A percentile compares a stretch with the other conserved stretches of the same genome.
These are phyloP conservation scores for Mycena indigotica DNA, from an alignment of 768 basidiomycete genomes.

Conservation along the genomic window DNA sequence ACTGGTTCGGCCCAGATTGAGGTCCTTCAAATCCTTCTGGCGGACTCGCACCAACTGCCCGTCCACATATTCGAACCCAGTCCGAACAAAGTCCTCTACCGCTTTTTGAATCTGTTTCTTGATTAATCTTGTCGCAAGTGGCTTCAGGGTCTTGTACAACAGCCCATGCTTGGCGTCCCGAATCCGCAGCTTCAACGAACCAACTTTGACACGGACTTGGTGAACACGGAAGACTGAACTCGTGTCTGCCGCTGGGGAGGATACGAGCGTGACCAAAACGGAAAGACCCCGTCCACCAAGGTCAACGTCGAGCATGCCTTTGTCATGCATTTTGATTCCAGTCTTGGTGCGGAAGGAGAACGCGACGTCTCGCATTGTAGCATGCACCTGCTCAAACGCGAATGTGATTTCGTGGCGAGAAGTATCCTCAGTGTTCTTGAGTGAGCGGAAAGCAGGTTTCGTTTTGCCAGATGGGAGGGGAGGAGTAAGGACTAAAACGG, in stretches of 20 bases:
- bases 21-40: constrained; percentile 73
- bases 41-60: constrained; percentile 87
- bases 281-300: constrained; percentile 83
- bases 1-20: constrained; percentile 36
- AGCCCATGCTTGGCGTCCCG: constrained; percentile 90
- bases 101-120: constrained; percentile 69
- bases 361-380: constrained; percentile 90
- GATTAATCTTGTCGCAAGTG: constrained; percentile 79
- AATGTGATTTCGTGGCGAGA: constrained; percentile 73
- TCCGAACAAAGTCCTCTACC: constrained; percentile 66
- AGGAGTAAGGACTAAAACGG: constrained; percentile 81
- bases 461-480: constrained; percentile 31
- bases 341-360: constrained; percentile 90
- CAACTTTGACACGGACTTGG: constrained; percentile 77
- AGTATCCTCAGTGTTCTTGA: constrained; percentile 48
- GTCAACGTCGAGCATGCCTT: constrained; percentile 82
- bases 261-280: constrained; percentile 62
- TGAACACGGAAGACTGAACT: constrained; percentile 75
- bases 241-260: constrained; percentile 56
- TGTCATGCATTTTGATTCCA: constrained; percentile 79
- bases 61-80: constrained; percentile 85
- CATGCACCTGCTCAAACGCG: constrained; percentile 83
- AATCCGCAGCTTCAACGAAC: constrained; percentile 86
- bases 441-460: background rate
- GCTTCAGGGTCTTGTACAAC: constrained; percentile 81